Evolutionary conservation across 2,329 filamentous ascomycete genomes (phyloP), one percentile per base, ranked within the genome.

Genomic region (Conoideocrella luteorostrata): DNA sequence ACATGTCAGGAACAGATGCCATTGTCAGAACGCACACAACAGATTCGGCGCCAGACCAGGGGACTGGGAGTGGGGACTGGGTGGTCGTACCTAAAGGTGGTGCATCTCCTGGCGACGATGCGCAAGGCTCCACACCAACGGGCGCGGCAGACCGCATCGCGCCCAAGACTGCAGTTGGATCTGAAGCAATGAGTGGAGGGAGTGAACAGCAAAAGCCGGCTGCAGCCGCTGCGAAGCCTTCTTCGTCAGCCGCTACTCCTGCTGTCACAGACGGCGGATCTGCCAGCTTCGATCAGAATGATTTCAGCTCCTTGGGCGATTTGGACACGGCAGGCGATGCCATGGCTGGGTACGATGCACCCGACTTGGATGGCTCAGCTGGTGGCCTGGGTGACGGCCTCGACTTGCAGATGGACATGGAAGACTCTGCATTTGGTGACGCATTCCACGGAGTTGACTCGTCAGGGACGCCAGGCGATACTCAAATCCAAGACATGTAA

Each of bases 371-470:
- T 32, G 61, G 58, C 4, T 60, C 56, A 1, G 65, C 61, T 2
- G 70, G 67, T 4, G 72, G 70, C 23, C 62, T 77, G 4, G 76
- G 69, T 18, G 76, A 78, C 33, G 78, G 75, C 7, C 61, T 77
- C n/a, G 74, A 77, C 58, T 61, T 82, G 41, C 72, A 76, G 53
- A 75, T 82, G 67, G 84, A 83, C 50, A 76, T 88, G 69, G 84
- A 88, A 37, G 84, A 89, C 56, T 88, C 83, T 28, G 87, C 86
- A 2, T 93, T 93, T 66, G 87, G 86, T 3, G 86, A 93, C 54
- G 87, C 87, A 1, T 88, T 91, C 64, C 85, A 89, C 54, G 78
- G 76, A 4, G 75, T 80, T 11, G 73, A 70, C 17, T 54, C 58
- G 33, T 59, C 58, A 9, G 61, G 55, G 41, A 70, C 66, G 22